Conservation (phyloP, 257 asterid genomes). For the Solanum piurae region DNA sequence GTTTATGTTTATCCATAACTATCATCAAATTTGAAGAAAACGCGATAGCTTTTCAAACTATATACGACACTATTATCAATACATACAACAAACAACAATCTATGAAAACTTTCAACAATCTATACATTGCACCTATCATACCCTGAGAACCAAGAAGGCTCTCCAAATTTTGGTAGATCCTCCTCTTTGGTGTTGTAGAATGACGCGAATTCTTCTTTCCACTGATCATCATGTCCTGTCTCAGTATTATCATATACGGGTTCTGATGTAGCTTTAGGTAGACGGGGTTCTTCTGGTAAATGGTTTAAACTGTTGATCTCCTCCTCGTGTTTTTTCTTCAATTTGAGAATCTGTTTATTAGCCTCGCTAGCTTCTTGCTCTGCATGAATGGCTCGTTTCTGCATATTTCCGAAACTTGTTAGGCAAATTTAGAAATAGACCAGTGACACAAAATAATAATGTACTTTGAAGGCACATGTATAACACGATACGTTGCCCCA, state of each 20-base stretch:
- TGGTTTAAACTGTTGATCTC: constrained; percentile 7
- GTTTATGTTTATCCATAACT: background rate
- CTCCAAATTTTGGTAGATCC: constrained; percentile 14
- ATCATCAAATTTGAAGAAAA: background rate
- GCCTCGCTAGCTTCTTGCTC: constrained; percentile 60
- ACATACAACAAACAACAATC: constrained; percentile 70
- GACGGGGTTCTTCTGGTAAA: constrained; percentile 26
- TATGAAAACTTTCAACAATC: background rate
- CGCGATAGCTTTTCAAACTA: background rate
- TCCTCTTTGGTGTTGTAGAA: constrained; percentile 57
- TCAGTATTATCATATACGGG: constrained; percentile 2
- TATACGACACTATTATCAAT: constrained; percentile 19
- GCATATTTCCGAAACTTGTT: constrained; percentile 13
- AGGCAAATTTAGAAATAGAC: background rate
- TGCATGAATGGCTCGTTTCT: constrained; percentile 66
- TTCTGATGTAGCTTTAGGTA: constrained; percentile 17
- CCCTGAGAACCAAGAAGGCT: constrained; percentile 78
- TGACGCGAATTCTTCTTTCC: constrained; percentile 77
- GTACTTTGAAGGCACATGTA: background rate
- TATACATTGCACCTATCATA: constrained; percentile 90
- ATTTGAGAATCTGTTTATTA: constrained; percentile 44
- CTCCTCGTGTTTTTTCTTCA: constrained; percentile 34
- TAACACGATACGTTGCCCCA: background rate
- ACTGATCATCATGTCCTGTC: constrained; percentile 30
- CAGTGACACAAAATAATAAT: background rate